A percentile compares a stretch with the other conserved stretches of the same genome.
These are phyloP conservation scores for Aciculoconidium aculeatum DNA, from an alignment of 805 yeast genomes.

Conservation along the genomic window DNA sequence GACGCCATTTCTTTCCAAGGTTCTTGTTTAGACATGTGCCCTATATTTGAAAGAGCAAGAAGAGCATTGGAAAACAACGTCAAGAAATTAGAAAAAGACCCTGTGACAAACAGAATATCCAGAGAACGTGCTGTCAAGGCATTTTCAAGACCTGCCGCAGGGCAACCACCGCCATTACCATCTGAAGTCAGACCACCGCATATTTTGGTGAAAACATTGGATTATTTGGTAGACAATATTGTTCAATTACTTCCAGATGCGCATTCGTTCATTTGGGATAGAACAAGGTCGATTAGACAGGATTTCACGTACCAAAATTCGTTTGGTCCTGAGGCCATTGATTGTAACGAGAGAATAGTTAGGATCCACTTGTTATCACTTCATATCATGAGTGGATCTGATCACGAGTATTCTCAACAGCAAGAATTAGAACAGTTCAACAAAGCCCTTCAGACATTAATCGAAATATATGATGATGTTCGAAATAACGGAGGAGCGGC, in stretches of 20 bases:
- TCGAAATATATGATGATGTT: constrained; percentile 81
- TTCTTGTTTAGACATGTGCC: constrained; percentile 91
- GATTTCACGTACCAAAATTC: constrained; percentile 95
- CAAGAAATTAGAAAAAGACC: constrained; percentile 67
- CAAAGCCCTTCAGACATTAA: constrained; percentile 81
- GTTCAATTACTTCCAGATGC: constrained; percentile 70
- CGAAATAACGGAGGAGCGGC: constrained; percentile 61
- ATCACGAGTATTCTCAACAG: constrained; percentile 77
- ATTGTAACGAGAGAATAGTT: constrained; percentile 87
- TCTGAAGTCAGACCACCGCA: constrained; percentile 95
- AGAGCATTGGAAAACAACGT: constrained; percentile 86
- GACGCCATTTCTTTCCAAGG: constrained; percentile 89
- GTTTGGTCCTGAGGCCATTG: constrained; percentile 88
- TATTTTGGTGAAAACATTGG: constrained; percentile 57
- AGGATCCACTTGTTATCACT: constrained; percentile 77
- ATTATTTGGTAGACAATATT: constrained; percentile 62
- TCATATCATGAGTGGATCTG: constrained; percentile 77
- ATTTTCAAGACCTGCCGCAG: constrained; percentile 95
- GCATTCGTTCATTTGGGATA: constrained; percentile 92
- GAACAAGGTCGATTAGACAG: constrained; percentile 93
- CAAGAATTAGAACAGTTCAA: constrained; percentile 94
- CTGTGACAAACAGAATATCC: constrained; percentile 47
- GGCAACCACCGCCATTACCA: constrained; percentile 96
- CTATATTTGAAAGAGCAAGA: constrained; percentile 83
- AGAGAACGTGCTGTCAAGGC: constrained; percentile 72